These are phyloP conservation scores for Choanephora cucurbitarum DNA, from an alignment of 371 early-diverging fungal genomes.

Conservation along the genomic window DNA sequence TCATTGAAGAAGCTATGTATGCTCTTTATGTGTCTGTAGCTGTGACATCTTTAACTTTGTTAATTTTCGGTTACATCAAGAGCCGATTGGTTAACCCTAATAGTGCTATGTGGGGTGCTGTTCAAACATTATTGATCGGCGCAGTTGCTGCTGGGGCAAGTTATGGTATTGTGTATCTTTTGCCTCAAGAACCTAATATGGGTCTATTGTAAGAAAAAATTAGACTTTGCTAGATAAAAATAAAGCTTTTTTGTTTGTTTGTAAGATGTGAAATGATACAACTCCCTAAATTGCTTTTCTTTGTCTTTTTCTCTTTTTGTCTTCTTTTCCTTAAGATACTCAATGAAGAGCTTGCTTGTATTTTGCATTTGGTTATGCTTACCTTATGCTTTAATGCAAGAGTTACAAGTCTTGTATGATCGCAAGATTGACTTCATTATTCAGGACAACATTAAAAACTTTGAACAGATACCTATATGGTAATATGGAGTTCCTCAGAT, in stretches of 20 bases:
- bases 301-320: neutral
- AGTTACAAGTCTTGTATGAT: constrained; percentile 17
- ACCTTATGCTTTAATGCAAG: constrained; percentile 3
- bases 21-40: constrained; percentile 61
- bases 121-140: constrained; percentile 67
- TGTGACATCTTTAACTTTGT: constrained; percentile 58
- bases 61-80: constrained; percentile 70
- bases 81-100: constrained; percentile 55
- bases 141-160: constrained; percentile 62
- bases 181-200: constrained; percentile 29
- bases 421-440: constrained; percentile 20
- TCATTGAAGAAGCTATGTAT: constrained; percentile 42
- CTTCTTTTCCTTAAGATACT: neutral
- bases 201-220: no score
- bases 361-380: neutral
- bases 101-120: constrained; percentile 49
- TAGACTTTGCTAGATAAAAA: no score
- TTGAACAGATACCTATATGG: constrained; percentile 13
- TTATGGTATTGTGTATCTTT: constrained; percentile 46
- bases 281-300: neutral
- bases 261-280: neutral
- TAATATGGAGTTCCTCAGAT: neutral
- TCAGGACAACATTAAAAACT: constrained; percentile 12
- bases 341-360: neutral
- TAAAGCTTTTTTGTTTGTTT: constrained; percentile 5